Conservation (phyloP, 331 rosid genomes). For the Phaseolus coccineus region DNA sequence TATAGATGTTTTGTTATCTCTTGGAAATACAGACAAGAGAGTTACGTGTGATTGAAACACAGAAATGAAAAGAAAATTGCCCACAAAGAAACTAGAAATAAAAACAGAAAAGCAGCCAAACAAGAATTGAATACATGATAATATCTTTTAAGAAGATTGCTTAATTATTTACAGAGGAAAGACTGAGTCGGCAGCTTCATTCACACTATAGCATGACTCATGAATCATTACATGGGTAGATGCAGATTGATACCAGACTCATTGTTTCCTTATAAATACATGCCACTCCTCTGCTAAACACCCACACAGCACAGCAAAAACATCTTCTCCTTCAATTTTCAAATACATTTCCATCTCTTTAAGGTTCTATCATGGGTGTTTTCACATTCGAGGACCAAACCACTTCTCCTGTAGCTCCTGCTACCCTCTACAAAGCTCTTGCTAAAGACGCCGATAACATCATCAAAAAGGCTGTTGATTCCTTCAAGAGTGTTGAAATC, state of each 20-base stretch:
- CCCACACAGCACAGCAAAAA: neutral
- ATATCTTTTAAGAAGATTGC: neutral
- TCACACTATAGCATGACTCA: neutral
- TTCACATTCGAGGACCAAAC: conserved; percentile 43
- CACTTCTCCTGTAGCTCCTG: conserved; percentile 50
- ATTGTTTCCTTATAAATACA: conserved; percentile 45
- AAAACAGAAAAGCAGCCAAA: neutral
- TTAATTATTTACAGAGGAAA: neutral
- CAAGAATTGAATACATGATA: neutral
- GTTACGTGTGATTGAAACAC: neutral
- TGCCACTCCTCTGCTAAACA: neutral
- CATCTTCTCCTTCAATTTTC: neutral
- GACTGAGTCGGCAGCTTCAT: neutral
- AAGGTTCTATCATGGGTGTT: conserved; percentile 39
- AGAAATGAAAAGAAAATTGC: neutral
- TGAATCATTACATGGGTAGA: neutral
- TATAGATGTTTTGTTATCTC: no score
- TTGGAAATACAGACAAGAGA: neutral
- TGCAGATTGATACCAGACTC: neutral
- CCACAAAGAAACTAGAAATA: neutral
- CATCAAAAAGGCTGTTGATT: conserved; percentile 53
- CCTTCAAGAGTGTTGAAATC: conserved; percentile 46
- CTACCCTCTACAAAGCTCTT: conserved; percentile 65
- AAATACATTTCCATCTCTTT: neutral
- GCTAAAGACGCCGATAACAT: conserved; percentile 54